Base-by-base conservation (phyloP, 371 early-diverging fungal species). In the Nosema bombycis region DNA sequence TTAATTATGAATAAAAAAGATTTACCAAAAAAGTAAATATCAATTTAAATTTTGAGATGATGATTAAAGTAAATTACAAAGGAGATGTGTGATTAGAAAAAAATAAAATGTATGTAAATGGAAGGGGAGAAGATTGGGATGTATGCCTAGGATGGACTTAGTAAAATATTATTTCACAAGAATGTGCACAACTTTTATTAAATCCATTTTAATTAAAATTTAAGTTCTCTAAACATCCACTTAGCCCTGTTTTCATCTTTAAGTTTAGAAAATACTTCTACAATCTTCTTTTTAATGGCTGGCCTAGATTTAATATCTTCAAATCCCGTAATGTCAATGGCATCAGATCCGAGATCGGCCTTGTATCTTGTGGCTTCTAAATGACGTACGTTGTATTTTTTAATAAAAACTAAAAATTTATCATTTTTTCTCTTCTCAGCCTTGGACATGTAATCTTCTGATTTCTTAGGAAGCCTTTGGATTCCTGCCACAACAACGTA, bases 371-470 rank as follows among this genome's bases (percentile, higher is more conserved):
- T 84, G n/a, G 84, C 81, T 12, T 84, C 55, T 2, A 84, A 32
- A 72, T 85, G 86, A 36, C 73, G 80, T 6, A 80, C 62, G 67
- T 84, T 85, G 46, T 78, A 74, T 61, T 78, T 84, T 72, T 85
- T 85, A 2, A 84, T 54, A 54, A 85, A 83, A 24, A 73, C 55
- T n/a, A 70, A 46, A 29, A 84, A 73, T 54, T 72, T 78, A n/a
- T 46, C 62, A 37, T 71, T 73, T 64, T 74, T 84, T 37, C 75
- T 80, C 37, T 84, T 82, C 65, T 80, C 65, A 57, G 63, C 73
- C 36, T 81, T 75, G n/a, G 84, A 72, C 77, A 78, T 66, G 63
- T 82, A 63, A 34, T 85, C 85, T 28, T 77, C 72, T 0, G 75
- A 36, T 28, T 80, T 66, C 23, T 75, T 61, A 29, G 85, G 85